Base-by-base conservation (phyloP, 2,329 filamentous ascomycete genomes). In the Coniosporium tulheliwenetii region DNA sequence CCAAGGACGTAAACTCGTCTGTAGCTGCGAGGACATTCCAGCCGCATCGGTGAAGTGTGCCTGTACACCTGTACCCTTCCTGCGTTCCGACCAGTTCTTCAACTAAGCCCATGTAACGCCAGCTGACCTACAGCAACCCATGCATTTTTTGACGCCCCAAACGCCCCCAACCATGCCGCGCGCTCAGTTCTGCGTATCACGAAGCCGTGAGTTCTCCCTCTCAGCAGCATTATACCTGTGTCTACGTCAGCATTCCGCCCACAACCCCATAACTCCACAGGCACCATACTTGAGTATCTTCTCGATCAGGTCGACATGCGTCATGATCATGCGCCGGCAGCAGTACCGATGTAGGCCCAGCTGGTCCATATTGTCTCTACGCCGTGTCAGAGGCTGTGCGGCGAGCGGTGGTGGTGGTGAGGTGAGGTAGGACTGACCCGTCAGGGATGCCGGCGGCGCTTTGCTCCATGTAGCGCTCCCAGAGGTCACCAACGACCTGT, bases 281-380 rank as follows among this genome's bases (percentile, higher is more conserved):
- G 10, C 5, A 5, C 10, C 32, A 8, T 79, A 93, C 84, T 89
- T 85, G 49, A 98, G 77, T 39, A 98, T 77, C 67, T 98, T 98
- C 72, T 98, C 91, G 53, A 98, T 95, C 46, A 98, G 71, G 61
- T 98, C 91, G 54, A 98, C 91, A 65, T 98, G 91, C 44, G 91
- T 98, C 83, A 98, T 95, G 63, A 98, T 79, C 91, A 98, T 98
- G 56, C 91, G 82, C 52, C 91, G 84, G 69, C 91, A 98, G 75
- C 91, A 98, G 70, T 98, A 98, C 52, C 91, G 78, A 65, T 85
- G 89, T 56, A 93, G 81, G 42, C 86, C 86, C 40, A 98, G 78
- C 58, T 86, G 75, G 63, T 96, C 87, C 81, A 98, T 93, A 35
- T 89, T 91, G 60, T 95, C 86, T 56, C 91, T 95, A 51, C 56